phyloP scores from a whole-genome alignment of 176 grass and related monocot genomes.

The Olyra latifolia region DNA sequence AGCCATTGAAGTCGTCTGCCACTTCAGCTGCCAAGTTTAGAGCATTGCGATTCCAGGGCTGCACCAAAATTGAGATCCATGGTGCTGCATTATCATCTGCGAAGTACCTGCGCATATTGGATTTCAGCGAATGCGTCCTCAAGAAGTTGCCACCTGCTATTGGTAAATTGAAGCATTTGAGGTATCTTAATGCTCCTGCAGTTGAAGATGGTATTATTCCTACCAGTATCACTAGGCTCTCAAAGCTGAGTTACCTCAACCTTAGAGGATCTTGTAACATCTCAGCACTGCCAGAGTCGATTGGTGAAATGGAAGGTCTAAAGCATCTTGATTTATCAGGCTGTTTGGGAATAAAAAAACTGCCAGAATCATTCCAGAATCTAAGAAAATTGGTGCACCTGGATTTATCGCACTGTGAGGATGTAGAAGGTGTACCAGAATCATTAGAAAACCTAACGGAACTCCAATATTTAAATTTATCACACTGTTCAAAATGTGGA shows the following conservation, averaged over 20 bases:
- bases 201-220: background rate
- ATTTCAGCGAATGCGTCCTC: slow-evolving; percentile 16
- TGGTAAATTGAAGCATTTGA: background rate
- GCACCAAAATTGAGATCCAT: background rate
- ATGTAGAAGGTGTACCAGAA: too few species aligned
- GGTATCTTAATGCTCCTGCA: background rate
- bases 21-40: background rate
- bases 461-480: slow-evolving; percentile 8
- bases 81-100: background rate
- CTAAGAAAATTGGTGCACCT: background rate
- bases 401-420: too few species aligned
- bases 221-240: background rate
- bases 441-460: too few species aligned
- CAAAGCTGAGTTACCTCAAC: slow-evolving; percentile 14
- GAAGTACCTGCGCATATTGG: slow-evolving; percentile 9
- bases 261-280: background rate
- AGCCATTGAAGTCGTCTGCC: background rate
- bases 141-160: background rate
- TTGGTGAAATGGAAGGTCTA: background rate
- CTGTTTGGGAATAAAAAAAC: background rate
- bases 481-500: too few species aligned
- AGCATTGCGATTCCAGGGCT: slow-evolving; percentile 6
- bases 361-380: background rate
- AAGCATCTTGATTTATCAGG: background rate
- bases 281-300: background rate